Percentiles rank a stretch among this genome's conserved stretches.
phyloP scores from a whole-genome alignment of 257 asterid species.

The Lycium ferocissimum region DNA sequence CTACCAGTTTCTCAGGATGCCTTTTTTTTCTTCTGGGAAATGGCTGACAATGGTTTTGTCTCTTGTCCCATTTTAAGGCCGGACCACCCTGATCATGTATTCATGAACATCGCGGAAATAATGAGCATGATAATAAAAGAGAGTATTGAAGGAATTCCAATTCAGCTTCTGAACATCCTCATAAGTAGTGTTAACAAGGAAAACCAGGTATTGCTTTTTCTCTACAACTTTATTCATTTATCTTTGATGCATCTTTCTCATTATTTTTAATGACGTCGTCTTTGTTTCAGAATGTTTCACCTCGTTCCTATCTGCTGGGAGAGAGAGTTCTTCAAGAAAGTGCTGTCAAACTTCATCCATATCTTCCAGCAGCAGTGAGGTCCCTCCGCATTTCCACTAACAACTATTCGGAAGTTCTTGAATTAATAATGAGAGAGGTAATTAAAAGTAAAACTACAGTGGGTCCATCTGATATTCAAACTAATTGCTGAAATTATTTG shows the following conservation, averaged over 20 bases:
- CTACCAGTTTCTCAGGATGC: slow-evolving; percentile 5
- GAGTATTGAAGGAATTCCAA: slow-evolving; percentile 51
- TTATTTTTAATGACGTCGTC: background rate
- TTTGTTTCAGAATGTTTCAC: slow-evolving; percentile 35
- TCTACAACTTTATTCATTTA: background rate
- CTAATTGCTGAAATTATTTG: slow-evolving; percentile 22
- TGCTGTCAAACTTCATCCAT: slow-evolving; percentile 30
- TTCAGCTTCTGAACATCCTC: slow-evolving; percentile 60
- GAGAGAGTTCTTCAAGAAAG: slow-evolving; percentile 34
- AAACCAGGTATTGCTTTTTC: slow-evolving; percentile 49
- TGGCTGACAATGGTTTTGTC: slow-evolving; percentile 21
- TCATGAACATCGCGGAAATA: slow-evolving; percentile 53
- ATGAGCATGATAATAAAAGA: slow-evolving; percentile 61
- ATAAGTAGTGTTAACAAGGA: slow-evolving; percentile 58
- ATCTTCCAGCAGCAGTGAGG: slow-evolving; percentile 31
- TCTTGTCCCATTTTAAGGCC: slow-evolving; percentile 46
- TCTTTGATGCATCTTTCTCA: background rate
- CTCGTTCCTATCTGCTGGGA: slow-evolving; percentile 35
- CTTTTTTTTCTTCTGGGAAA: background rate
- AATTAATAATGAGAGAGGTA: slow-evolving; percentile 28
- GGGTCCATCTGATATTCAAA: slow-evolving; percentile 25
- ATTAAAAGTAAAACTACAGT: slow-evolving; percentile 27
- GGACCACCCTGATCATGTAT: slow-evolving; percentile 47
- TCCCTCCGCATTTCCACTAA: slow-evolving; percentile 17
- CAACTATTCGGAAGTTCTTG: slow-evolving; percentile 36